Conservation (phyloP, 2,329 filamentous ascomycete species). For the Phialocephala subalpina region DNA sequence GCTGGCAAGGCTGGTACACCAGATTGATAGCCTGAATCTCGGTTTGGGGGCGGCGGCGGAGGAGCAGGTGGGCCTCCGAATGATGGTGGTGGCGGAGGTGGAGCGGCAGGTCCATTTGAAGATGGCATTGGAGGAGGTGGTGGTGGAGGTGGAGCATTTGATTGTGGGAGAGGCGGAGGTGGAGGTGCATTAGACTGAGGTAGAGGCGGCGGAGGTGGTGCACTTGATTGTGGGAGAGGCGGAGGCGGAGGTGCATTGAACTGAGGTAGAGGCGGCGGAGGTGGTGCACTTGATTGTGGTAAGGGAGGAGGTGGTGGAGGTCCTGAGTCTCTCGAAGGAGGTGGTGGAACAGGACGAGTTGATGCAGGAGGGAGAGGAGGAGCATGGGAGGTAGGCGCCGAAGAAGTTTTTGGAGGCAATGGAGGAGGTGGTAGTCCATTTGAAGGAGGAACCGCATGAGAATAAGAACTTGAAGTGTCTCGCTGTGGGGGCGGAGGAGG, state of each 20-base stretch:
- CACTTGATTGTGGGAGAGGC: slow-evolving; percentile 29
- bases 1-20: slow-evolving; percentile 57
- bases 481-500: slow-evolving; percentile 73
- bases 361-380: slow-evolving; percentile 42
- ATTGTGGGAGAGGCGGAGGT: slow-evolving; percentile 37
- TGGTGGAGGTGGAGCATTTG: slow-evolving; percentile 47
- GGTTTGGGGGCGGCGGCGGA: slow-evolving; percentile 61
- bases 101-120: slow-evolving; percentile 52
- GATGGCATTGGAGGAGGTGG: slow-evolving; percentile 49
- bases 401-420: slow-evolving; percentile 51
- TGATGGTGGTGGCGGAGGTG: slow-evolving; percentile 58
- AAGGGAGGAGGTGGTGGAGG: slow-evolving; percentile 56
- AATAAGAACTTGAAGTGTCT: slow-evolving; percentile 52
- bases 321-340: slow-evolving; percentile 52
- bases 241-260: slow-evolving; percentile 34
- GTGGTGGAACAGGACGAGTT: slow-evolving; percentile 47
- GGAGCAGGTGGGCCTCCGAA: slow-evolving; percentile 57
- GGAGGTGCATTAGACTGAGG: slow-evolving; percentile 41
- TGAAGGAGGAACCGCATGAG: slow-evolving; percentile 46
- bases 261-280: slow-evolving; percentile 59
- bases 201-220: slow-evolving; percentile 48
- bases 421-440: slow-evolving; percentile 46
- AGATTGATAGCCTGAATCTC: slow-evolving; percentile 65
- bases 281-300: slow-evolving; percentile 58
- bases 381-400: slow-evolving; percentile 46